phyloP scores from a whole-genome alignment of 2,329 filamentous ascomycete genomes.

The Trichoderma sp. region DNA sequence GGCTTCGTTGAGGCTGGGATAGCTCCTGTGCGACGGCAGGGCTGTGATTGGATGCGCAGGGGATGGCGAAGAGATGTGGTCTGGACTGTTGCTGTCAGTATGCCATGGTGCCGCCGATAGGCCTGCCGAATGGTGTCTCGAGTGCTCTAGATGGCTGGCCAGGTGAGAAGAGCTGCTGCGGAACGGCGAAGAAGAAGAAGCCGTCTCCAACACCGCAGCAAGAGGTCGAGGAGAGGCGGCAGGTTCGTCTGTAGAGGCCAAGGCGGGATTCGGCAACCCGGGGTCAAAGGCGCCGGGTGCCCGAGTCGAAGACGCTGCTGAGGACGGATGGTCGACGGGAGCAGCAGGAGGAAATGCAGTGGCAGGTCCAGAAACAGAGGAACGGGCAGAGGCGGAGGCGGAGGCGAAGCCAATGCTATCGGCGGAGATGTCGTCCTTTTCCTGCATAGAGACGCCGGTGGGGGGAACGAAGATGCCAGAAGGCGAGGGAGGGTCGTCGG shows the following conservation, averaged over 20 bases:
- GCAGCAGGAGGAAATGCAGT: background rate
- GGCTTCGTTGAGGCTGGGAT: background rate
- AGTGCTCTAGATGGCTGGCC: constrained; percentile 7
- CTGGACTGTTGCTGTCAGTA: constrained; percentile 18
- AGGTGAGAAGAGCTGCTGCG: background rate
- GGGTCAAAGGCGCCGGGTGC: background rate
- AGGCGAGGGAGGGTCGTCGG: background rate
- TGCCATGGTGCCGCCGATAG: constrained; percentile 21
- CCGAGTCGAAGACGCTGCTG: constrained; percentile 13
- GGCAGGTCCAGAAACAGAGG: background rate
- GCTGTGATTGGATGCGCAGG: background rate
- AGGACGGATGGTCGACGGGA: constrained; percentile 7
- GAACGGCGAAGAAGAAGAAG: background rate
- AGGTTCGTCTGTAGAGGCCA: background rate
- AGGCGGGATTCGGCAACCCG: background rate
- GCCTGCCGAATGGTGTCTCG: constrained; percentile 20
- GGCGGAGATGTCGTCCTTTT: constrained; percentile 21
- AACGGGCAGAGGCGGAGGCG: constrained; percentile 11
- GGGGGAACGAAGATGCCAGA: constrained; percentile 11
- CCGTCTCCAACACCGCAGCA: background rate
- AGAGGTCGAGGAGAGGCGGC: constrained; percentile 2
- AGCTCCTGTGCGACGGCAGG: constrained; percentile 2
- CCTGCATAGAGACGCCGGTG: constrained; percentile 34
- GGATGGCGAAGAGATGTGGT: constrained; percentile 18
- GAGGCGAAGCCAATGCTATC: constrained; percentile 20